Percentiles rank a stretch among this genome's conserved stretches.
Evolutionary conservation across 1,139 yeast genomes (phyloP).

Genomic region (Pichia sp.): DNA sequence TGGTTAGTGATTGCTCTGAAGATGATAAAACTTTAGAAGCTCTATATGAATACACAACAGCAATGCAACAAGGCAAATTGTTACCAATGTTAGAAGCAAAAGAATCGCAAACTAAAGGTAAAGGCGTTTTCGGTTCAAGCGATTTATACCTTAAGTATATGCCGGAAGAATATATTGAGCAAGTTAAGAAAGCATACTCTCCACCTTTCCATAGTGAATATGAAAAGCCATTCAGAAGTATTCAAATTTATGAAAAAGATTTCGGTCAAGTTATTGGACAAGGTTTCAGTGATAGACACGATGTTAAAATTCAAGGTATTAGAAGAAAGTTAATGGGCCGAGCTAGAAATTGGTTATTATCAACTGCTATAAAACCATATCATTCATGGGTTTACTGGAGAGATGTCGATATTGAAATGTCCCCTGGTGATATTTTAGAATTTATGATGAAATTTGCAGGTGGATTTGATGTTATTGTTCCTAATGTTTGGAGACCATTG

Average conservation of each 20-base stretch:
- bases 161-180: slow-evolving; percentile 62
- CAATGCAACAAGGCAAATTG: slow-evolving; percentile 69
- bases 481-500: slow-evolving; percentile 89
- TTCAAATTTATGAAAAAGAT: slow-evolving; percentile 76
- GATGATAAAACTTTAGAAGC: slow-evolving; percentile 72
- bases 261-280: slow-evolving; percentile 85
- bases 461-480: slow-evolving; percentile 79
- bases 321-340: slow-evolving; percentile 87
- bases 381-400: slow-evolving; percentile 97
- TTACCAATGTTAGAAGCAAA: slow-evolving; percentile 44
- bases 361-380: slow-evolving; percentile 74
- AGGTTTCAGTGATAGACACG: slow-evolving; percentile 88
- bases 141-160: slow-evolving; percentile 68
- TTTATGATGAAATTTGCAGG: slow-evolving; percentile 63
- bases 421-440: slow-evolving; percentile 78
- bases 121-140: slow-evolving; percentile 46
- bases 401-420: slow-evolving; percentile 84
- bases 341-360: slow-evolving; percentile 84
- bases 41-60: slow-evolving; percentile 61
- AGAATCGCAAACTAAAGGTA: slow-evolving; percentile 31
- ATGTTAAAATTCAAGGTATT: slow-evolving; percentile 86
- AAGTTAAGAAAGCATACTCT: slow-evolving; percentile 54
- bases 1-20: slow-evolving; percentile 81
- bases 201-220: slow-evolving; percentile 66
- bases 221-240: slow-evolving; percentile 69